These are phyloP conservation scores for Ulmus americana DNA, from an alignment of 331 rosid genomes.

Conservation along the genomic window DNA sequence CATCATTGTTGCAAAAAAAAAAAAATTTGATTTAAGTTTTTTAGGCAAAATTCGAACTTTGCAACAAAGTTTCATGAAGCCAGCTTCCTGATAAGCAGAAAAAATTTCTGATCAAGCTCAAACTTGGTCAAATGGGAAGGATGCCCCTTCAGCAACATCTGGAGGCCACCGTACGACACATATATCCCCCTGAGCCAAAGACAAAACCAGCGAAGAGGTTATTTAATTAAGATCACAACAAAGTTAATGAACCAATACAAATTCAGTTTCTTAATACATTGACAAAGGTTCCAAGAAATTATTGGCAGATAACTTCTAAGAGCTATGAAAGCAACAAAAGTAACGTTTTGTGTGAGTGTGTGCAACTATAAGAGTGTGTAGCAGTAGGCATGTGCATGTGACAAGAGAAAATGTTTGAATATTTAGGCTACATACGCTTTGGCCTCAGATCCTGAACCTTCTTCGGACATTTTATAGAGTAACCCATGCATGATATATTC, in stretches of 20 bases:
- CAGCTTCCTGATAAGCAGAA: constrained; percentile 60
- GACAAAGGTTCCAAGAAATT: background rate
- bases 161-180: constrained; percentile 76
- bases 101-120: constrained; percentile 54
- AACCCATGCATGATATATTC: constrained; percentile 87
- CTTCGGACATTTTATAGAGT: constrained; percentile 51
- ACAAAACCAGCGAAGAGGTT: background rate
- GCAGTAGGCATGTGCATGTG: background rate
- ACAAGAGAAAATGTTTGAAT: constrained; percentile 4
- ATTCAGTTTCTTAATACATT: background rate
- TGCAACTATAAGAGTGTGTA: too few species aligned
- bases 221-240: constrained; percentile 6
- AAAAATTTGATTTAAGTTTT: too few species aligned
- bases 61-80: constrained; percentile 1
- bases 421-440: constrained; percentile 53
- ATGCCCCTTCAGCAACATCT: constrained; percentile 68
- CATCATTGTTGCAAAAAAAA: too few species aligned
- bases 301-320: too few species aligned
- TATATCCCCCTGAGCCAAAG: constrained; percentile 50
- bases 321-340: background rate
- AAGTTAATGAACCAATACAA: background rate
- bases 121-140: constrained; percentile 51
- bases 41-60: background rate
- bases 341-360: background rate
- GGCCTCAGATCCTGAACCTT: constrained; percentile 29